These are phyloP conservation scores for Endotrypanum monterogeii DNA, from an alignment of 208 protist genomes.

Conservation along the genomic window DNA sequence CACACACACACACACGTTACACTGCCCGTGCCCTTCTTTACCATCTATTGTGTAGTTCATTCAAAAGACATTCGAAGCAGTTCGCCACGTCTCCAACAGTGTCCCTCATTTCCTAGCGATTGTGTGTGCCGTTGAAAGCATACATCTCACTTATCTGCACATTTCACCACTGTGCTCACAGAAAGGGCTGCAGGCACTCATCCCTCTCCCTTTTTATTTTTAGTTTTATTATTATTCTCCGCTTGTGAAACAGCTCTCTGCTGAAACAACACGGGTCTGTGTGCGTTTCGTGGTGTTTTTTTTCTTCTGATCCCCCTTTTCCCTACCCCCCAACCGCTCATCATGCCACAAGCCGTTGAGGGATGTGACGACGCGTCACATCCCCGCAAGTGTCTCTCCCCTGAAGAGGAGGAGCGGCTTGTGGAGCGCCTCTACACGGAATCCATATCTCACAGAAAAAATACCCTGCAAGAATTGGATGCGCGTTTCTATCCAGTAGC, in stretches of 20 bases:
- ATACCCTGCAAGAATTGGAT: conserved; percentile 59
- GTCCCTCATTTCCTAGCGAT: background rate
- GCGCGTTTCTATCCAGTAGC: conserved; percentile 74
- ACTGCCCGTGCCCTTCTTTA: background rate
- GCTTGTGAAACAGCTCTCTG: background rate
- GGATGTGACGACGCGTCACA: too few species aligned
- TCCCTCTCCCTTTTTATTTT: too few species aligned
- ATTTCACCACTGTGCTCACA: background rate
- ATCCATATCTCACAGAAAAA: conserved; percentile 51
- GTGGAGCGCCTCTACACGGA: conserved; percentile 75
- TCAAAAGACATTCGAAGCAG: background rate
- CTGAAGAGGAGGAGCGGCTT: conserved; percentile 55
- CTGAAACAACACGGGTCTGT: background rate
- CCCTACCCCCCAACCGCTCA: background rate
- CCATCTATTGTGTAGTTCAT: background rate
- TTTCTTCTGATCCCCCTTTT: background rate
- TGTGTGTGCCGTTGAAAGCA: background rate
- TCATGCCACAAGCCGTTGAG: background rate
- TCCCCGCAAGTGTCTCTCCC: conserved; percentile 24
- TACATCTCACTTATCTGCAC: background rate
- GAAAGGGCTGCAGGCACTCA: background rate
- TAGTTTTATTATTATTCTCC: too few species aligned
- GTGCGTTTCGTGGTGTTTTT: background rate
- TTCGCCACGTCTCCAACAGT: background rate
- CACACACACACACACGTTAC: too few species aligned